These are phyloP conservation scores for Niebla homalea DNA, from an alignment of 495 filamentous ascomycete genomes.

Conservation along the genomic window DNA sequence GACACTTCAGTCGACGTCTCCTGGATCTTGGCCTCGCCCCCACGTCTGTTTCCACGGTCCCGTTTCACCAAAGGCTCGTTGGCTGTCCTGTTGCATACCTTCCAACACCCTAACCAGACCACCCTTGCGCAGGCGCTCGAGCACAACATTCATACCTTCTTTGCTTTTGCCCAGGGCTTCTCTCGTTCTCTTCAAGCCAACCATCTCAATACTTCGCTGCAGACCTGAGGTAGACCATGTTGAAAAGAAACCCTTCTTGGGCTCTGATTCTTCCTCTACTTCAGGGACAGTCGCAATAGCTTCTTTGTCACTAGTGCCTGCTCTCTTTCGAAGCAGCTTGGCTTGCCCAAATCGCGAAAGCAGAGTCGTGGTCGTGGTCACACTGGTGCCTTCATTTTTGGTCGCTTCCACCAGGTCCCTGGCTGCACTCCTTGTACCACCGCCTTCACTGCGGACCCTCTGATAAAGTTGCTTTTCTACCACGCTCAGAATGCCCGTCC, in stretches of 20 bases:
- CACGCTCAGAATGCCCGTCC: conserved; percentile 83
- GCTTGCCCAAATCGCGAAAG: conserved; percentile 66
- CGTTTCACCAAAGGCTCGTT: conserved; percentile 30
- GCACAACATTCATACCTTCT: conserved; percentile 88
- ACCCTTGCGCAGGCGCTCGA: conserved; percentile 69
- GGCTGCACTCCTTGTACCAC: conserved; percentile 16
- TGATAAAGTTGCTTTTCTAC: conserved; percentile 76
- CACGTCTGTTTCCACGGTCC: conserved; percentile 38
- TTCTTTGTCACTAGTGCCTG: conserved; percentile 12
- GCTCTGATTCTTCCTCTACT: conserved; percentile 45
- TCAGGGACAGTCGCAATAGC: conserved; percentile 13
- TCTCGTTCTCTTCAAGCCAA: conserved; percentile 70
- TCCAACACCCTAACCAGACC: conserved; percentile 79
- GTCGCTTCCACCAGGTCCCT: conserved; percentile 23
- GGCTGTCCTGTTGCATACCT: conserved; percentile 62
- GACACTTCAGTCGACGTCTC: background rate
- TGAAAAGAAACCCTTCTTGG: conserved; percentile 50
- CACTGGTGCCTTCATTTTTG: conserved; percentile 54
- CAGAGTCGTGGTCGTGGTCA: conserved; percentile 75
- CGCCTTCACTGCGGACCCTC: conserved; percentile 20
- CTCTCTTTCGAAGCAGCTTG: conserved; percentile 42
- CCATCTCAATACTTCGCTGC: conserved; percentile 78
- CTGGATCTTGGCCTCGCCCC: conserved; percentile 24
- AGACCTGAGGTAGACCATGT: conserved; percentile 69
- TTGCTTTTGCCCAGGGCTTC: conserved; percentile 77